Base-by-base conservation (phyloP, 768 basidiomycete species). In the Phlebiopsis gigantea region DNA sequence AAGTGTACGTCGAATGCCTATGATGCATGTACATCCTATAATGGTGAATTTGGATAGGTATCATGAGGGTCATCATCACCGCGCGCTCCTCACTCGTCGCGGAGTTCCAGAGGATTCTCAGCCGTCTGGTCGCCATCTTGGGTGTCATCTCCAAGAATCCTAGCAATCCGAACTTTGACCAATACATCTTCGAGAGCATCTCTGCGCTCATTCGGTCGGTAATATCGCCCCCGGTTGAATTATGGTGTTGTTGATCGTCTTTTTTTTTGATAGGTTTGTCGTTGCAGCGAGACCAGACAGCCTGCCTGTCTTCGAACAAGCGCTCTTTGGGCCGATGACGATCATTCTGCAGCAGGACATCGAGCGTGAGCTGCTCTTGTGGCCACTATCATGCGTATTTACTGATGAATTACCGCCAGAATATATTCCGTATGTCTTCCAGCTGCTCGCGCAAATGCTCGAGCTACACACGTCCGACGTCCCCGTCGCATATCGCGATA, bases 381-480 rank as follows among this genome's bases (percentile, higher is more conserved):
- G 12, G 4, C 22, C 41, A 5, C 47, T 34, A 21, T 9, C 46
- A 30, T 46, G 24, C 19, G 30, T 46, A 15, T 55, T 29, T 14
- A 43, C 51, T 48, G 9, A 50, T 51, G 12, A 12, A 47, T 21
- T 41, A 28, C 12, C 30, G 41, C 3, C 70, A 94, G 96, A 98
- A 74, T 98, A 97, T 67, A 87, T 98, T 46, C 96, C 97, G 4
- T 99, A 97, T 69, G 89, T 90, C 54, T 98, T 98, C 79, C 97
- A 99, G 67, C 82, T 99, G 62, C 83, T 98, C 45, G 88, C 94
- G 0, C 97, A 98, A 66, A 93, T 99, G 80, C 86, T 99, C 28
- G 88, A 93, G 60, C 73, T 92, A 2, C 94, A 96, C 62, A 72
- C 69, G 1, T 65, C 69, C 2, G 75, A 78, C 6, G 76, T 95